Conservation (phyloP, 192 early-diverging fungal species). For the Backusella macrospora region DNA sequence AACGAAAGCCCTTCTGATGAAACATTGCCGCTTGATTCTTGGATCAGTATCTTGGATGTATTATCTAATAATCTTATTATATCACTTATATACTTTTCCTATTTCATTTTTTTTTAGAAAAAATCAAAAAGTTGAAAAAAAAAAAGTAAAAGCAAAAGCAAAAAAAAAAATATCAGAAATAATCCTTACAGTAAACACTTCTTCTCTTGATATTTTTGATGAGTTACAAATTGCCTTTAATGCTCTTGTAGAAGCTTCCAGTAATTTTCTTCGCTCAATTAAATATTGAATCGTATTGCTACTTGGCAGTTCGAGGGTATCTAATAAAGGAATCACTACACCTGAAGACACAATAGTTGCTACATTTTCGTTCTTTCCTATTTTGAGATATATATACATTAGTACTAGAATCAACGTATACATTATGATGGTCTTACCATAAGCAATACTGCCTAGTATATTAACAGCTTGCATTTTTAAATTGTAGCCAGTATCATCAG, state of each 20-base stretch:
- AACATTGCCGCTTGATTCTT: slow-evolving; percentile 18
- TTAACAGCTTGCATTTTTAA: slow-evolving; percentile 65
- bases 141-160: background rate
- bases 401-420: background rate
- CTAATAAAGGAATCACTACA: slow-evolving; percentile 57
- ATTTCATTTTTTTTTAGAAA: background rate
- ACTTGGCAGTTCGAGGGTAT: slow-evolving; percentile 35
- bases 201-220: slow-evolving; percentile 50
- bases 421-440: slow-evolving; percentile 45
- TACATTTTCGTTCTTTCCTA: slow-evolving; percentile 66
- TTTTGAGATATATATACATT: slow-evolving; percentile 1
- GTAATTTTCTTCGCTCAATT: slow-evolving; percentile 49
- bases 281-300: slow-evolving; percentile 18
- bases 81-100: slow-evolving; percentile 48
- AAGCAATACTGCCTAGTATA: slow-evolving; percentile 69
- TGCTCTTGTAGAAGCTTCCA: slow-evolving; percentile 72
- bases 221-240: slow-evolving; percentile 66
- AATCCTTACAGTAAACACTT: slow-evolving; percentile 50
- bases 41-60: slow-evolving; percentile 21
- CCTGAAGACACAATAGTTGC: slow-evolving; percentile 57
- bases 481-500: slow-evolving; percentile 39
- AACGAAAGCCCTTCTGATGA: slow-evolving; percentile 25
- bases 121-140: no score
- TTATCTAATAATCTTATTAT: slow-evolving; percentile 52
- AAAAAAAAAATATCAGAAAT: background rate